Evolutionary conservation across 805 yeast species (phyloP).

Genomic region (Isabelozyma rhagii): DNA sequence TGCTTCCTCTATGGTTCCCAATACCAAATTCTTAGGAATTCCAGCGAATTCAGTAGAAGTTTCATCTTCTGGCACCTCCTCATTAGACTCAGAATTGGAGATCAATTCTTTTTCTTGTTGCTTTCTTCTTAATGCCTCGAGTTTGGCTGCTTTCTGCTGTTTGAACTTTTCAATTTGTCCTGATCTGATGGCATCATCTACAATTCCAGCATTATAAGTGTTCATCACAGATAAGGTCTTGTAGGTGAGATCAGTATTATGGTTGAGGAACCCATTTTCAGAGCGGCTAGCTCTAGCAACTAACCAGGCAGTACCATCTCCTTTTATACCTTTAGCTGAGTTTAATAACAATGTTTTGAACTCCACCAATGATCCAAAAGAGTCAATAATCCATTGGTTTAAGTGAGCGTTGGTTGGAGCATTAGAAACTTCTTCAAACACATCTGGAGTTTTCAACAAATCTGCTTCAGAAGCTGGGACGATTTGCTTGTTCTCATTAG

Average conservation of each 20-base stretch:
- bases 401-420: constrained; percentile 34
- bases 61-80: background rate
- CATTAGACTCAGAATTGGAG: background rate
- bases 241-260: constrained; percentile 5
- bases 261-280: constrained; percentile 12
- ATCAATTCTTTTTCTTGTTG: constrained; percentile 15
- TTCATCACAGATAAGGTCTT: constrained; percentile 65
- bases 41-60: constrained; percentile 1
- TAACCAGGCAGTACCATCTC: constrained; percentile 91
- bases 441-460: constrained; percentile 45
- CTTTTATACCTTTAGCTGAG: constrained; percentile 70
- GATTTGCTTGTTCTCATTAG: constrained; percentile 13
- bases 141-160: constrained; percentile 29
- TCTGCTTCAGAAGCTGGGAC: constrained; percentile 22
- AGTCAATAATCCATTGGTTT: constrained; percentile 47
- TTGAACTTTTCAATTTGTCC: constrained; percentile 48
- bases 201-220: constrained; percentile 89
- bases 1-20: constrained; percentile 42
- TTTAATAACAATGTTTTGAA: constrained; percentile 67
- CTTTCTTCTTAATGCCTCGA: constrained; percentile 21
- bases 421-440: constrained; percentile 28
- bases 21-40: constrained; percentile 13
- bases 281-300: constrained; percentile 51
- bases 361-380: constrained; percentile 77
- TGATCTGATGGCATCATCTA: constrained; percentile 57